Evolutionary conservation across 1,284 basidiomycete species (phyloP), one percentile per base, ranked within the genome.

Genomic region (Tilletia indica): DNA sequence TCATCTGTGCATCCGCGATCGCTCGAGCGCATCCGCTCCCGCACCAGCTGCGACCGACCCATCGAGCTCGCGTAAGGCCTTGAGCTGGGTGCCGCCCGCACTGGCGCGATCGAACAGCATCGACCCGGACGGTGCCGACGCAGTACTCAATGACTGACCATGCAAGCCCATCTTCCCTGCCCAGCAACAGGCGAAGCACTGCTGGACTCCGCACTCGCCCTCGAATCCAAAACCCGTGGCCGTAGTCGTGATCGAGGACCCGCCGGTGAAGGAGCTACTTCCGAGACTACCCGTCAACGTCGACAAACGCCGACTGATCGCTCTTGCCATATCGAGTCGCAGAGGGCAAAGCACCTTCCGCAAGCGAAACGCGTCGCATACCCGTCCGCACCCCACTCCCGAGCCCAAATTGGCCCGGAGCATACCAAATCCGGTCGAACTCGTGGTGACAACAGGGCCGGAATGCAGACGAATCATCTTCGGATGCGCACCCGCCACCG

Each of bases 21-120:
- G 61, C 34, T 64, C 61, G 36, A 64, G 61, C 61, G 61, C 61
- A 34, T 64, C 61, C 34, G 61, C 61, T 14, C 61, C 36, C 34
- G 61, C 61, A 11, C 61, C 36, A 1, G 61, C 34, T 4, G 61
- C 34, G 9, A 25, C 61, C 11, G 19, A n/a, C 5, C 61, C 61
- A 14, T 64, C 61, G 19, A 64, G n/a, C 36, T 64, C 61, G 61
- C 61, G 61, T 11, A 64, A 21, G 4, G 61, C 9, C 14, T 64
- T 34, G 16, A 64, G 61, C 36, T 25, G 61, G 6, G 16, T 64
- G 2, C 61, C 36, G 31, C 34, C 31, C 36, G 19, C 61, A 14
- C 36, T 64, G 16, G 34, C 16, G 8, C 61, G 61, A 14, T 64
- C 61, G 36, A 38, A 64, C 9, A 64, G 36, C 34, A 64, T 14